Evolutionary conservation across 495 filamentous ascomycete genomes (phyloP).

Genomic region (Talaromyces liani): DNA sequence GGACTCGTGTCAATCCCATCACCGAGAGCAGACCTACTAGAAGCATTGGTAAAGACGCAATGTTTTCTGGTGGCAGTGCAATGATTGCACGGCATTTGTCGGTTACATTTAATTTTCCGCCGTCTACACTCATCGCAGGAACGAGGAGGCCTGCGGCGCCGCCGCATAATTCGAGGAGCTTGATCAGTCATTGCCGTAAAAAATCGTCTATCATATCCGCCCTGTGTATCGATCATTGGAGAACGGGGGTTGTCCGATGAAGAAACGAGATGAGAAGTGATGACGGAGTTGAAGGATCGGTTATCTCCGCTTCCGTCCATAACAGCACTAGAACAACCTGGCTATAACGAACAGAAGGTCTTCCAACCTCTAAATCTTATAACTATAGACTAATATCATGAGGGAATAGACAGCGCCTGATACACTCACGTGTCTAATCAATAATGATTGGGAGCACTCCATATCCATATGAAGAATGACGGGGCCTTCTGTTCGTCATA

Average conservation of each 20-base stretch:
- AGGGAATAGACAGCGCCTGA: too few species aligned
- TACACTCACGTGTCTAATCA: too few species aligned
- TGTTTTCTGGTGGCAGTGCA: not conserved
- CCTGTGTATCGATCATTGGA: not conserved
- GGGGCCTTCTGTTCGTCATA: too few species aligned
- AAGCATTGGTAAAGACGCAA: not conserved
- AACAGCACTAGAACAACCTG: too few species aligned
- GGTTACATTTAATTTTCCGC: not conserved
- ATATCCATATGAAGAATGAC: too few species aligned
- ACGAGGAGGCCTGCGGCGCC: not conserved
- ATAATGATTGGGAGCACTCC: too few species aligned
- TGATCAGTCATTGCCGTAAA: not conserved
- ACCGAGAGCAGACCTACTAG: not conserved
- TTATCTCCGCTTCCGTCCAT: too few species aligned
- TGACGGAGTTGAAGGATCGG: not conserved
- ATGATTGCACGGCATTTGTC: conserved; percentile 1
- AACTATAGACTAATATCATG: too few species aligned
- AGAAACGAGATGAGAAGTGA: not conserved
- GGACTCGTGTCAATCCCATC: not conserved
- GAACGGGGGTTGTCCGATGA: not conserved
- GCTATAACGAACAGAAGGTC: too few species aligned
- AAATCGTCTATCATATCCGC: not conserved
- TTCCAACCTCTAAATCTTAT: too few species aligned
- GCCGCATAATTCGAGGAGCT: not conserved
- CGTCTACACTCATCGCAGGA: not conserved